phyloP scores from a whole-genome alignment of 148 eudicot species.

The Fagopyrum homotropicum region DNA sequence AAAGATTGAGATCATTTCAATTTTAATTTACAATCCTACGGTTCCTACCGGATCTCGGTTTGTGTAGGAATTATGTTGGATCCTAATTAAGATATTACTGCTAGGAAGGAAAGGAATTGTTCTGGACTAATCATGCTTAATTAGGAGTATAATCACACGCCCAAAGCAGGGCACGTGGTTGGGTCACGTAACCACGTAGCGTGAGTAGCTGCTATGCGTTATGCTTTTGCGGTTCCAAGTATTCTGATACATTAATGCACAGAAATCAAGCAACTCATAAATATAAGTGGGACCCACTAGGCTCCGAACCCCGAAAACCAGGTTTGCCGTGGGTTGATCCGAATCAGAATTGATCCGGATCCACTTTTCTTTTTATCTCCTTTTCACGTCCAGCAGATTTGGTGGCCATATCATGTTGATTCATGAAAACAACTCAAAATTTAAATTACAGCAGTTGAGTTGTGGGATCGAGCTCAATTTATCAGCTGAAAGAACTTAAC shows the following conservation, averaged over 20 bases:
- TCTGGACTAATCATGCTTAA: not conserved
- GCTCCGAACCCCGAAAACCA: not conserved
- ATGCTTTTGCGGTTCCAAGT: not conserved
- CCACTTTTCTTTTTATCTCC: not conserved
- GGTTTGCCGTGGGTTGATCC: not conserved
- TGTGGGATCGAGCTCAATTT: not conserved
- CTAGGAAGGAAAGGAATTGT: too few relatives aligned
- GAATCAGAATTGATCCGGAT: not conserved
- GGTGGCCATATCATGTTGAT: not conserved
- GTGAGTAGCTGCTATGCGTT: not conserved
- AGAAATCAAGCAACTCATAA: not conserved
- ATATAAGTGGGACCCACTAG: not conserved
- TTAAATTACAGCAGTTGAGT: not conserved
- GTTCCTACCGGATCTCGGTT: too few relatives aligned
- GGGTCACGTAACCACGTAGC: not conserved
- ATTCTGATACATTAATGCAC: conserved; percentile 1
- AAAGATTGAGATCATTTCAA: too few relatives aligned
- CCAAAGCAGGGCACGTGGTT: not conserved
- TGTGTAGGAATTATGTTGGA: too few relatives aligned
- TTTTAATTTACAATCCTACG: too few relatives aligned
- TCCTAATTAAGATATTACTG: not conserved
- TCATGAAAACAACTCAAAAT: not conserved
- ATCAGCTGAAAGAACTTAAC: not conserved
- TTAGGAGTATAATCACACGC: not conserved
- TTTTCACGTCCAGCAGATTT: not conserved